Conservation (phyloP, 345 rosid genomes). For the Clarkia xantiana region DNA sequence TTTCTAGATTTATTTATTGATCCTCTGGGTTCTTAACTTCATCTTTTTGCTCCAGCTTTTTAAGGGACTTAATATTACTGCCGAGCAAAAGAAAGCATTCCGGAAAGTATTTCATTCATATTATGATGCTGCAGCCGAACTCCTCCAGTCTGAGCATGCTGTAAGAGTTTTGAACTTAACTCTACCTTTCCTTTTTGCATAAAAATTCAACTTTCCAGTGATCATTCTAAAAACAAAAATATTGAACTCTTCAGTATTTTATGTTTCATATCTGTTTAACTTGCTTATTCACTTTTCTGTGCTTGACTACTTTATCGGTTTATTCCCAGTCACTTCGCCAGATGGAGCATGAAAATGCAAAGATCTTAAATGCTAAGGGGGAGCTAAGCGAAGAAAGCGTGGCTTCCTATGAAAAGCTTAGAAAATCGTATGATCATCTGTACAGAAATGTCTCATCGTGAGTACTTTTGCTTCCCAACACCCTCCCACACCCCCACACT, state of each 20-base stretch:
- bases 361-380: conserved; percentile 85
- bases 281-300: background rate
- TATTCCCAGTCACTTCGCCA: conserved; percentile 62
- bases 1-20: background rate
- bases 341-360: conserved; percentile 95
- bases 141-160: conserved; percentile 83
- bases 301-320: conserved; percentile 7
- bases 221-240: background rate
- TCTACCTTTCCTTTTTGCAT: background rate
- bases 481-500: background rate
- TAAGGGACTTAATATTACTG: conserved; percentile 62
- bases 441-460: conserved; percentile 86
- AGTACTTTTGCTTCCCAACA: conserved; percentile 22
- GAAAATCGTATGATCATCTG: conserved; percentile 87
- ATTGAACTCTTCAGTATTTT: background rate
- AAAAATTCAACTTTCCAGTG: conserved; percentile 2
- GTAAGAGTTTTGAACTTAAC: conserved; percentile 30
- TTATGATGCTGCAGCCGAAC: conserved; percentile 69
- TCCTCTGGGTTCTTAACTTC: conserved; percentile 8
- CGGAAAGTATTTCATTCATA: conserved; percentile 67
- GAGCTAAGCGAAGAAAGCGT: conserved; percentile 91
- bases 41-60: conserved; percentile 45
- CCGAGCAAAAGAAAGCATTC: conserved; percentile 76
- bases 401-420: conserved; percentile 78
- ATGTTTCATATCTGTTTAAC: conserved; percentile 1